These are phyloP conservation scores for Epichloe glyceriae DNA, from an alignment of 2,329 filamentous ascomycete genomes.

Conservation along the genomic window DNA sequence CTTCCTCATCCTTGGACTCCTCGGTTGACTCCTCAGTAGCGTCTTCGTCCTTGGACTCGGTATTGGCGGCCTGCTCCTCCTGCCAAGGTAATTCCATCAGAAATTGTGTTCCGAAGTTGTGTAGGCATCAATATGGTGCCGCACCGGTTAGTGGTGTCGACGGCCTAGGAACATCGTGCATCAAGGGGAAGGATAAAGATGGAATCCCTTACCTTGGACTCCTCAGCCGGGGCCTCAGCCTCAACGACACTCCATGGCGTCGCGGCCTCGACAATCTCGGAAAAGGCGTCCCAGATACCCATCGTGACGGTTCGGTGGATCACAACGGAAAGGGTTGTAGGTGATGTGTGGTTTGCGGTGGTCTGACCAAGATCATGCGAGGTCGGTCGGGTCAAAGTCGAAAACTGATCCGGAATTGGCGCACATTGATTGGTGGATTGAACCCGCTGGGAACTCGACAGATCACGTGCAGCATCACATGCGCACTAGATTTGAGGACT, in stretches of 20 bases:
- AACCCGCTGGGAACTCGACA: not conserved
- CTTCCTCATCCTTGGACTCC: slow-evolving; percentile 23
- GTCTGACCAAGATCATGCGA: slow-evolving; percentile 22
- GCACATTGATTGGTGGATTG: slow-evolving; percentile 30
- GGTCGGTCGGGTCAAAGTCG: slow-evolving; percentile 24
- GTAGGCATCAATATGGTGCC: not conserved
- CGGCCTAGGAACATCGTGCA: not conserved
- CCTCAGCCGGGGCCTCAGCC: slow-evolving; percentile 55
- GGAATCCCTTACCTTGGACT: slow-evolving; percentile 36
- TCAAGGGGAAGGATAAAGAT: not conserved
- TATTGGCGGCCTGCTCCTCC: slow-evolving; percentile 30
- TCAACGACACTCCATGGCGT: slow-evolving; percentile 52
- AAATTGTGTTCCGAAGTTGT: not conserved
- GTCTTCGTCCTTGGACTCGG: slow-evolving; percentile 38
- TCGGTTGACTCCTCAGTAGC: slow-evolving; percentile 13
- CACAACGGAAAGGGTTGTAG: slow-evolving; percentile 28
- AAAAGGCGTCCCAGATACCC: slow-evolving; percentile 54
- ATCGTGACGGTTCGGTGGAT: slow-evolving; percentile 34
- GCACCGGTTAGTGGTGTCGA: not conserved
- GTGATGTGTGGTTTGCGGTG: slow-evolving; percentile 17
- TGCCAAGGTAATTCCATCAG: slow-evolving; percentile 6
- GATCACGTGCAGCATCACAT: slow-evolving; percentile 13
- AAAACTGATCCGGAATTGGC: slow-evolving; percentile 38
- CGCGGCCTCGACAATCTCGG: slow-evolving; percentile 51
- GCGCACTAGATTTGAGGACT: not conserved